Evolutionary conservation across 345 rosid genomes (phyloP).

Genomic region (Salix arbutifolia): DNA sequence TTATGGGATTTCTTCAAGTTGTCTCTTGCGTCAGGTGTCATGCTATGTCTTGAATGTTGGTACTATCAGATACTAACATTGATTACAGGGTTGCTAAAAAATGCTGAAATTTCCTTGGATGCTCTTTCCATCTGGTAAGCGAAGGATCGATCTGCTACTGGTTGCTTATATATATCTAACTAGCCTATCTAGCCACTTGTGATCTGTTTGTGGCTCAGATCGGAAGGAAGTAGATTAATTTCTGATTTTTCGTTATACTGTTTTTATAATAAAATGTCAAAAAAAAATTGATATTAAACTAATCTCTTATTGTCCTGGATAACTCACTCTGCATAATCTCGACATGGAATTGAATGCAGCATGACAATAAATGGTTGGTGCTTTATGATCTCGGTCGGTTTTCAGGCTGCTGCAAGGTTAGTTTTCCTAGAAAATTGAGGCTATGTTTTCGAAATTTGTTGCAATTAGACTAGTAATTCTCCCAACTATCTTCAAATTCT

Average conservation of each 20-base stretch:
- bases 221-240: neutral
- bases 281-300: too few relatives aligned
- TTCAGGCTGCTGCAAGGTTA: neutral
- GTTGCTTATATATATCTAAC: too few relatives aligned
- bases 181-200: too few relatives aligned
- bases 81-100: conserved; percentile 20
- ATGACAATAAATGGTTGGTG: neutral
- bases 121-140: conserved; percentile 25
- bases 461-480: too few relatives aligned
- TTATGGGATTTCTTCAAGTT: conserved; percentile 19
- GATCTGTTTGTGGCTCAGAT: neutral
- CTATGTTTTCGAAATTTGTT: too few relatives aligned
- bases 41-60: conserved; percentile 27
- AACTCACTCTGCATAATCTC: neutral
- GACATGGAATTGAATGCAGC: neutral
- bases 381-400: neutral
- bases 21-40: conserved; percentile 26
- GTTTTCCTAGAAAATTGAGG: neutral
- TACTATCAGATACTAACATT: conserved; percentile 20
- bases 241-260: neutral
- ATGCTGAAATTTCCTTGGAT: conserved; percentile 20
- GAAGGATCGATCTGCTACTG: neutral
- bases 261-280: too few relatives aligned
- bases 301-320: too few relatives aligned
- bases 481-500: too few relatives aligned